A percentile compares a stretch with the other conserved stretches of the same genome.
Evolutionary conservation across 345 rosid genomes (phyloP).

Genomic region (Lepidium didymum): DNA sequence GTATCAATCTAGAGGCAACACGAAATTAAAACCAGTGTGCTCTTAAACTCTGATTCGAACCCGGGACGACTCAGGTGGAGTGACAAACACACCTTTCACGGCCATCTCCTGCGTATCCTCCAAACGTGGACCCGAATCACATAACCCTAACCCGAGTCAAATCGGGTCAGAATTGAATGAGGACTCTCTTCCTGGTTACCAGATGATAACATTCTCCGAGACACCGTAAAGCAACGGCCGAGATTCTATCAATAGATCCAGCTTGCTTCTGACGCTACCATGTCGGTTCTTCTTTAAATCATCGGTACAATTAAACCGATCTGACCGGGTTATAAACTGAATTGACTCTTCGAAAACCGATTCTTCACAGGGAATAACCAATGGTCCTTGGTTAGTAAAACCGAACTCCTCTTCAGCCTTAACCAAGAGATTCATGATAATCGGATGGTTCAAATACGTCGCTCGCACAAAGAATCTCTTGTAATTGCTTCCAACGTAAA

Average conservation of each 20-base stretch:
- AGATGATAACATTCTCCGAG: slow-evolving; percentile 37
- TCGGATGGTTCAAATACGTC: slow-evolving; percentile 81
- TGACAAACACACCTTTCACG: slow-evolving; percentile 15
- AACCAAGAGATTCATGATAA: slow-evolving; percentile 51
- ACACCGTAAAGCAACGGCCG: slow-evolving; percentile 72
- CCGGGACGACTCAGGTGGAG: slow-evolving; percentile 65
- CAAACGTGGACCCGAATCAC: not conserved
- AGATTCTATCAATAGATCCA: slow-evolving; percentile 61
- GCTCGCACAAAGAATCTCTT: slow-evolving; percentile 82
- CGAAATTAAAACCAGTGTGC: too few species aligned
- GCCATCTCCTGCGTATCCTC: slow-evolving; percentile 51
- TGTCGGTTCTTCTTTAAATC: slow-evolving; percentile 49
- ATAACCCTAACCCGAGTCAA: not conserved
- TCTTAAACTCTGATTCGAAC: slow-evolving; percentile 32
- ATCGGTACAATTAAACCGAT: slow-evolving; percentile 39
- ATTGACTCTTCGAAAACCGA: slow-evolving; percentile 68
- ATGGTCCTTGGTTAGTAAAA: slow-evolving; percentile 62
- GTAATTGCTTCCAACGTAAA: slow-evolving; percentile 59
- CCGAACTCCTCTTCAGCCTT: slow-evolving; percentile 97
- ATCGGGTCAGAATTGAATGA: not conserved
- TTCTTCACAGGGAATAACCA: slow-evolving; percentile 89
- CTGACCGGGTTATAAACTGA: slow-evolving; percentile 46
- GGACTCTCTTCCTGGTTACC: slow-evolving; percentile 18
- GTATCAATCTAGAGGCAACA: too few species aligned
- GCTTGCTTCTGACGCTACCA: slow-evolving; percentile 28